These are phyloP conservation scores for Ogataea populi-albae DNA, from an alignment of 805 yeast species.

Conservation along the genomic window DNA sequence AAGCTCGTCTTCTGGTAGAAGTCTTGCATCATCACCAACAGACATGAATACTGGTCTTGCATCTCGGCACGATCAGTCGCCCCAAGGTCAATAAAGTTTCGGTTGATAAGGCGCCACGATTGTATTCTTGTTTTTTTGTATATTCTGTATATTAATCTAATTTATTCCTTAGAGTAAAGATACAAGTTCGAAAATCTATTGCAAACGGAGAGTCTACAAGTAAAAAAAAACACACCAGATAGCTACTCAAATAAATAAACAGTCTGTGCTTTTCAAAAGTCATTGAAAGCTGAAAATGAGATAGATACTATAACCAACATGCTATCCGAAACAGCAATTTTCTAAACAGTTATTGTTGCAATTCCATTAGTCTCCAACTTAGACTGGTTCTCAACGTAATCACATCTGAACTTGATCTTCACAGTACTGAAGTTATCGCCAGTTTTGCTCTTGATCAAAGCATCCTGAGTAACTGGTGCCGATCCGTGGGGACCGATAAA, in stretches of 20 bases:
- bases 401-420: conserved; percentile 75
- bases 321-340: conserved; percentile 8
- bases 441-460: conserved; percentile 20
- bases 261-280: conserved; percentile 2
- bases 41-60: conserved; percentile 7
- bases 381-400: conserved; percentile 48
- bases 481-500: conserved; percentile 14
- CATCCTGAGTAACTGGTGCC: conserved; percentile 27
- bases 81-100: conserved; percentile 1
- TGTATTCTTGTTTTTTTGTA: too few species aligned
- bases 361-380: conserved; percentile 58
- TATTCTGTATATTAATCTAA: too few species aligned
- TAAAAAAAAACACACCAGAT: too few species aligned
- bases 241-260: too few species aligned
- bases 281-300: background rate
- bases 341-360: conserved; percentile 22
- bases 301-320: too few species aligned
- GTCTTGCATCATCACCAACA: conserved; percentile 15
- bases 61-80: conserved; percentile 1
- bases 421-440: conserved; percentile 25
- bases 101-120: too few species aligned
- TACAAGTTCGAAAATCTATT: too few species aligned
- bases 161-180: too few species aligned
- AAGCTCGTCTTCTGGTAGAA: background rate
- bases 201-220: too few species aligned